Evolutionary conservation across 139 green algal genomes (phyloP).

Genomic region (Desmodesmus armatus): DNA sequence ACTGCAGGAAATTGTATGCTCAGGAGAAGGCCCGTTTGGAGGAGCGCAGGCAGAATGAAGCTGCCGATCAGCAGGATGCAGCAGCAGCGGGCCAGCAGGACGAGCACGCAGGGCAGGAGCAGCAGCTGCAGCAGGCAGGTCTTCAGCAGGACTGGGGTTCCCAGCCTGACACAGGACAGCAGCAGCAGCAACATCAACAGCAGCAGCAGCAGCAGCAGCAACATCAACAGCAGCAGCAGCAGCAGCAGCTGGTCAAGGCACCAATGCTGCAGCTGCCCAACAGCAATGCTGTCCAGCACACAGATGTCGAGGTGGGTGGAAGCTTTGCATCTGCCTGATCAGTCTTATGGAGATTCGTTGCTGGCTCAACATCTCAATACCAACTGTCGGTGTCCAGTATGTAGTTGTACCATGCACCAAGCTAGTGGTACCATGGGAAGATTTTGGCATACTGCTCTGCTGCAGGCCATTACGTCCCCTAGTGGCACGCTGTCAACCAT

Average conservation of each 20-base stretch:
- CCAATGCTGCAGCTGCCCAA: background rate
- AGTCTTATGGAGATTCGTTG: too few species aligned
- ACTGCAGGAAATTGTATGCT: constrained; percentile 66
- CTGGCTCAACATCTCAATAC: too few species aligned
- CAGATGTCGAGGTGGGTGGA: constrained; percentile 27
- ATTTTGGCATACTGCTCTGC: constrained; percentile 32
- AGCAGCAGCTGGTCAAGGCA: background rate
- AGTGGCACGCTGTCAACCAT: constrained; percentile 34
- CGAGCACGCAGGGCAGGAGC: background rate
- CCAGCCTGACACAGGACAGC: background rate
- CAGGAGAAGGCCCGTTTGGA: constrained; percentile 57
- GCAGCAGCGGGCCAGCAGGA: constrained; percentile 4
- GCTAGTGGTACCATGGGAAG: too few species aligned
- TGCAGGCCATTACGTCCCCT: constrained; percentile 19
- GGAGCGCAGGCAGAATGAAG: background rate
- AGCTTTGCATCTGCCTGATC: too few species aligned
- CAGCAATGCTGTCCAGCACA: constrained; percentile 10
- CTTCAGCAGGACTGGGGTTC: constrained; percentile 8
- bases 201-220: constrained; percentile 25
- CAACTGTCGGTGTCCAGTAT: background rate
- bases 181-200: constrained; percentile 39
- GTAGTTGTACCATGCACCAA: background rate
- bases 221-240: constrained; percentile 1
- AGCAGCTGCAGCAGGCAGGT: background rate
- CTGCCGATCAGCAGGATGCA: constrained; percentile 6